Evolutionary conservation across 495 filamentous ascomycete species (phyloP).

Genomic region (Podospora pseudocomata): DNA sequence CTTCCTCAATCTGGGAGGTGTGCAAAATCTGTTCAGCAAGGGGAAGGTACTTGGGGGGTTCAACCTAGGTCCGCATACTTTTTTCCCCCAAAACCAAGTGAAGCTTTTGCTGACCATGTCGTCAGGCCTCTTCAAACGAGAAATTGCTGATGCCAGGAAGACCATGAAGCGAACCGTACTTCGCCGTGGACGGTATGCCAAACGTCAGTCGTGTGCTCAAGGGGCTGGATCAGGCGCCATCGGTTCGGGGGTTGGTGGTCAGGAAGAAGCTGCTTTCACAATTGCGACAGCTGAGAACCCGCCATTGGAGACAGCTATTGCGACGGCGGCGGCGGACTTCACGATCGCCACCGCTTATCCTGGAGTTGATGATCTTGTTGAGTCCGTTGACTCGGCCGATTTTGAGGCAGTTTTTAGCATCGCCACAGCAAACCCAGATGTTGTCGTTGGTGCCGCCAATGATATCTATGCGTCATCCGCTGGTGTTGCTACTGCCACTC

Average conservation of each 20-base stretch:
- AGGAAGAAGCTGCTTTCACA: conserved; percentile 9
- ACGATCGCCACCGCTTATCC: conserved; percentile 8
- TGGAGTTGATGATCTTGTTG: conserved; percentile 4
- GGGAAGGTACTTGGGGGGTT: conserved; percentile 34
- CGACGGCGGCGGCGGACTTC: conserved; percentile 9
- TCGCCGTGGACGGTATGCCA: conserved; percentile 20
- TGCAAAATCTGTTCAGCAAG: conserved; percentile 37
- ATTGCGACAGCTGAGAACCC: conserved; percentile 13
- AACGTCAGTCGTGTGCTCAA: conserved; percentile 17
- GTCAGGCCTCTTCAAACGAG: conserved; percentile 38
- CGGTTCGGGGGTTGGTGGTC: not conserved
- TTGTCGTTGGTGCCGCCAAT: conserved; percentile 9
- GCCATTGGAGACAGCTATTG: not conserved
- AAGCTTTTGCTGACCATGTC: conserved; percentile 16
- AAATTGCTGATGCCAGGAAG: conserved; percentile 29
- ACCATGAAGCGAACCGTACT: conserved; percentile 29
- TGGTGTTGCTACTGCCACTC: not conserved
- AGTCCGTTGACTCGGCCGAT: not conserved
- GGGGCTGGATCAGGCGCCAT: not conserved
- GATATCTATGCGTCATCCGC: conserved; percentile 4
- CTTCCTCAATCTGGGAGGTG: conserved; percentile 34
- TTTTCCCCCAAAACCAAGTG: not conserved
- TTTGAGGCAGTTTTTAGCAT: not conserved
- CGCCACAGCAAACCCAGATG: conserved; percentile 4
- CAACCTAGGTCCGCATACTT: conserved; percentile 31